Base-by-base conservation (phyloP, 2,329 filamentous ascomycete species). In the Diplodia intermedia region DNA sequence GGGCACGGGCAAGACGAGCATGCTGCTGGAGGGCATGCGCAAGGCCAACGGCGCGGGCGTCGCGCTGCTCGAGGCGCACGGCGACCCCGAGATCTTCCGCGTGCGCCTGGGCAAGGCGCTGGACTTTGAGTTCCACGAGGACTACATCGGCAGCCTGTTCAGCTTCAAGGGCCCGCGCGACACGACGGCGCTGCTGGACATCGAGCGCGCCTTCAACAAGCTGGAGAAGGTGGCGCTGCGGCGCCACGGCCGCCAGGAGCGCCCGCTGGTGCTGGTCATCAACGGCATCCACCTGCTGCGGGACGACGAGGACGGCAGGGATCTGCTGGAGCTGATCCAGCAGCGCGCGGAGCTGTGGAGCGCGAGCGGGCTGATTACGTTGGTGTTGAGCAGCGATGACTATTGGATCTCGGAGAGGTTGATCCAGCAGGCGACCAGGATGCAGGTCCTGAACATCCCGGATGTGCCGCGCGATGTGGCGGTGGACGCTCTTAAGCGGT, bases 351-450 rank as follows among this genome's bases (percentile, higher is more conserved):
- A 97, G 79, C 90, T 93, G 77, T 97, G 93, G 94, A 92, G 93
- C 1, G 93, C 93, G 1, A 87, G 90, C 26, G 92, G 91, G 69
- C 84, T 97, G 11, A 90, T 95, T 40, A 97, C 93, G 1, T 87
- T 91, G 84, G 88, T 97, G 20, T 92, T 97, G 81, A 97, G 95
- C 79, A 92, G 89, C 68, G 93, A 97, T 77, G 93, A 97, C 77
- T 97, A 95, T 79, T 97, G 93, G 93, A 90, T 97, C 0, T 97
- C 96, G 73, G 93, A 97, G 79, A 87, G 92, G 20, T 82, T 97
- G 68, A 96, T 96, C 82, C 89, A 91, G 77, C 89, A 95, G 66
- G 91, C 92, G 11, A 95, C 92, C 5, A 87, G 93, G 55, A 94
- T 97, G 91, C 92, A 96, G 74, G 90, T 97, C 18, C 88, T 95